Evolutionary conservation across 1,284 basidiomycete species (phyloP), one percentile per base, ranked within the genome.

Genomic region (Ustilago curta): DNA sequence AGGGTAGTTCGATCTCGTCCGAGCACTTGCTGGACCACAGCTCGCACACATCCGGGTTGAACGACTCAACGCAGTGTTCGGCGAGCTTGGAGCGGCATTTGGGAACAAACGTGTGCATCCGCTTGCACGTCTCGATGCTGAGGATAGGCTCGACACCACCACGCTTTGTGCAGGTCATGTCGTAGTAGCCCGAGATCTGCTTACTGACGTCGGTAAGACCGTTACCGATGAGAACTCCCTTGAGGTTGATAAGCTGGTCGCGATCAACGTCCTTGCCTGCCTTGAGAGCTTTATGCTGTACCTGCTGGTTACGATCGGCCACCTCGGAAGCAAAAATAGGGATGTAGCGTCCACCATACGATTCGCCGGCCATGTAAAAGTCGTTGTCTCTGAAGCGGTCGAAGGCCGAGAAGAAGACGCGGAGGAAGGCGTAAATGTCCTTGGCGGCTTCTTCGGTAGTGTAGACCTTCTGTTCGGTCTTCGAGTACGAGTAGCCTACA

Each of bases 311-410:
- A 71, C 92, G 90, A 84, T 95, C 93, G 47, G 91, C 90, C 0
- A 95, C 89, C 18, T 90, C 89, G 1, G 91, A 87, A 0, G 93
- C 94, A 72, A 93, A 95, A 6, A 93, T 86, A 0, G 93, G 94
- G 8, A 95, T 87, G 84, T 93, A 94, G 23, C 92, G 90, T 4
- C 93, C 93, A 65, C 77, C 83, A 81, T 63, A 87, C 84, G 58
- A 64, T 49, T 83, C 81, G 11, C 75, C 81, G 12, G 81, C 64
- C 59, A 82, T 66, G 56, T 74, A 64, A 23, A 83, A 81, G 54
- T 81, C 80, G 60, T 81, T 80, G 40, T 39, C 75, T 49, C 73
- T 76, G 73, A 83, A 81, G 19, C 70, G 55, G 43, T 81, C 70
- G 62, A 86, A 86, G 9, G 81, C 78, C 19, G 76, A 68, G 70